A percentile compares a stretch with the other conserved stretches of the same genome.
These are phyloP conservation scores for Wickerhamomyces strasburgensis DNA, from an alignment of 805 yeast genomes.

Conservation along the genomic window DNA sequence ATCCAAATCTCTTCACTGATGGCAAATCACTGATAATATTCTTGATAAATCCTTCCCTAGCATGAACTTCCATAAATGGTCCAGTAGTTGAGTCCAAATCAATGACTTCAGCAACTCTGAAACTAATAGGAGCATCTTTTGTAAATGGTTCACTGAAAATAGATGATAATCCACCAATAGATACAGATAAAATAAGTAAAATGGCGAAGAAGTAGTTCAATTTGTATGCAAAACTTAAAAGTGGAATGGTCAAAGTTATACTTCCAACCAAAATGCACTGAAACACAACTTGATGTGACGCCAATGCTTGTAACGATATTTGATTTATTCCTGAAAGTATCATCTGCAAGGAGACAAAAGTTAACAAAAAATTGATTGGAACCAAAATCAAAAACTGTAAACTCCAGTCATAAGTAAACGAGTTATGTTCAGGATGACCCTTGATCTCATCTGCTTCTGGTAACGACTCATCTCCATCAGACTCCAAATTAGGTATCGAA, in stretches of 20 bases:
- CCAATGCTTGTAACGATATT: slow-evolving; percentile 61
- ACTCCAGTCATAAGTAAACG: slow-evolving; percentile 74
- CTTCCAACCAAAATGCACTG: slow-evolving; percentile 31
- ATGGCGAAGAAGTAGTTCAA: slow-evolving; percentile 47
- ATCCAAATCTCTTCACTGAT: slow-evolving; percentile 39
- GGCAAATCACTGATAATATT: slow-evolving; percentile 58
- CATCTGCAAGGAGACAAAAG: slow-evolving; percentile 46
- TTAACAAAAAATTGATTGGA: slow-evolving; percentile 57
- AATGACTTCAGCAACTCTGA: slow-evolving; percentile 62
- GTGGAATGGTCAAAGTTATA: slow-evolving; percentile 40
- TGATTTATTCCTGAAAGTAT: slow-evolving; percentile 62
- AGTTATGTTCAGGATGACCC: slow-evolving; percentile 25
- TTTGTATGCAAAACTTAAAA: slow-evolving; percentile 67
- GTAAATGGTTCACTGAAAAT: slow-evolving; percentile 54
- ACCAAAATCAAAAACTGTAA: slow-evolving; percentile 64
- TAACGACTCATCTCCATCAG: slow-evolving; percentile 11
- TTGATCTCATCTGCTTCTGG: slow-evolving; percentile 7
- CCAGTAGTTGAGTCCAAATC: slow-evolving; percentile 33
- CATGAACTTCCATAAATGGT: slow-evolving; percentile 42
- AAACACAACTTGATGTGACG: slow-evolving; percentile 37
- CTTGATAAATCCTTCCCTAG: slow-evolving; percentile 45
- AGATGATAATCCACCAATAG: slow-evolving; percentile 35
- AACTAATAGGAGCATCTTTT: slow-evolving; percentile 58
- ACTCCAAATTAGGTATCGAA: slow-evolving; percentile 13
- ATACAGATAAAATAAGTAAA: slow-evolving; percentile 33